Conservation (phyloP, 2,329 filamentous ascomycete species). For the Teratosphaeriaceae sp. region DNA sequence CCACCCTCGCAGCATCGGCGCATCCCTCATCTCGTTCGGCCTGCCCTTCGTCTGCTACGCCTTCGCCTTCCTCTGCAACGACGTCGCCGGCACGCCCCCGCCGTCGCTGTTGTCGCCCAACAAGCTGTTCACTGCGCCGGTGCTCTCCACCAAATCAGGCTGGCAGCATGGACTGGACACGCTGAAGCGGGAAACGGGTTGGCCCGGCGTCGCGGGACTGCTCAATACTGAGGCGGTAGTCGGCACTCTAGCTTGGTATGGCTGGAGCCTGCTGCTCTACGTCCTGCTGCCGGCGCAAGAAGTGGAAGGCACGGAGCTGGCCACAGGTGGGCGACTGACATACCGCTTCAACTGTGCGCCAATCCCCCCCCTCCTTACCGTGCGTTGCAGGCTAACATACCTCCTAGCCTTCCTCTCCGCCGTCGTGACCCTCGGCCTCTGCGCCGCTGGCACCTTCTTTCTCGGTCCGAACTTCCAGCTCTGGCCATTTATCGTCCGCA, state of each 20-base stretch:
- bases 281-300: slow-evolving; percentile 68
- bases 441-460: slow-evolving; percentile 65
- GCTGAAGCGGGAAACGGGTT: slow-evolving; percentile 74
- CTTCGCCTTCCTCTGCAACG: slow-evolving; percentile 84
- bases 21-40: slow-evolving; percentile 68
- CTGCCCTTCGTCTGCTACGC: slow-evolving; percentile 73
- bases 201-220: slow-evolving; percentile 69
- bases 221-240: slow-evolving; percentile 61
- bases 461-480: slow-evolving; percentile 77
- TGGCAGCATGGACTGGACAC: slow-evolving; percentile 51
- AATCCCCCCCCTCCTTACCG: background rate
- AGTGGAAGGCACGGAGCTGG: slow-evolving; percentile 62
- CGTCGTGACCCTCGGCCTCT: slow-evolving; percentile 62
- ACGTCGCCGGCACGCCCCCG: slow-evolving; percentile 82
- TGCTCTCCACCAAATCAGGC: slow-evolving; percentile 22
- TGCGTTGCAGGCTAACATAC: background rate
- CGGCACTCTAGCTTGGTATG: slow-evolving; percentile 72
- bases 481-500: slow-evolving; percentile 90
- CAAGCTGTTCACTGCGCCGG: slow-evolving; percentile 44
- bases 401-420: slow-evolving; percentile 61
- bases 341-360: slow-evolving; percentile 62
- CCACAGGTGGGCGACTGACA: slow-evolving; percentile 65
- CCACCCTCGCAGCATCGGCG: slow-evolving; percentile 45
- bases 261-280: slow-evolving; percentile 68
- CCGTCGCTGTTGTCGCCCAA: slow-evolving; percentile 70